Conservation (phyloP, 495 filamentous ascomycete species). For the Aspergillus indologenus region DNA sequence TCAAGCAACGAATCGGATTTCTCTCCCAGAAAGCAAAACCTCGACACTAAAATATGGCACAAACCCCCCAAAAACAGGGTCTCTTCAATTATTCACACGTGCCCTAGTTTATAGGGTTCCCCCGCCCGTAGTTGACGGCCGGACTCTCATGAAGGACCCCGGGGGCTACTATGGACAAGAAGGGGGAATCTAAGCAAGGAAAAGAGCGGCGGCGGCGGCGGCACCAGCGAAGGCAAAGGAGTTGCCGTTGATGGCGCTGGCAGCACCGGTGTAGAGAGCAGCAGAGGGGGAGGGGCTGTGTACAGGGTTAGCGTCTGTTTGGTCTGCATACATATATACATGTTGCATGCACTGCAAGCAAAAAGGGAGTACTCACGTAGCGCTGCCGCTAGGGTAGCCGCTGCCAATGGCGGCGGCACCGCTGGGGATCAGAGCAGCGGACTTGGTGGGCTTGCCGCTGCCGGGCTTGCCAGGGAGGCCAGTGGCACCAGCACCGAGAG, state of each 20-base stretch:
- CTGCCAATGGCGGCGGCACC: constrained; percentile 8
- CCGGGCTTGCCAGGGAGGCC: constrained; percentile 11
- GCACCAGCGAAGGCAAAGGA: constrained; percentile 49
- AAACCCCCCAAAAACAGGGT: constrained; percentile 14
- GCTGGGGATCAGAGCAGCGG: constrained; percentile 30
- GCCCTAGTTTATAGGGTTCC: constrained; percentile 15
- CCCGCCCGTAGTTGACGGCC: constrained; percentile 12
- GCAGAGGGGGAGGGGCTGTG: constrained; percentile 31
- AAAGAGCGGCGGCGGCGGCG: constrained; percentile 50
- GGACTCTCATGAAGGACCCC: constrained; percentile 18
- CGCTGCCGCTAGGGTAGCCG: constrained; percentile 21
- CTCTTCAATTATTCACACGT: constrained; percentile 13
- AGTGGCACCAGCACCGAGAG: constrained; percentile 25
- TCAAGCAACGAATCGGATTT: constrained; percentile 34
- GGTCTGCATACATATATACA: too few species aligned
- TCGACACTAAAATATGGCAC: constrained; percentile 22
- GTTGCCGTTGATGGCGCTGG: constrained; percentile 41
- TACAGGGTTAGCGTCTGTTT: constrained; percentile 14
- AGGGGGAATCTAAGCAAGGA: constrained; percentile 49
- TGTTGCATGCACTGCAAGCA: neutral
- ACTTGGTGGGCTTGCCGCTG: constrained; percentile 15
- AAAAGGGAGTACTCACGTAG: constrained; percentile 25
- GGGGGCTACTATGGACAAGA: constrained; percentile 27
- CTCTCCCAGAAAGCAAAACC: constrained; percentile 11
- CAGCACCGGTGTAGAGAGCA: constrained; percentile 48